These are phyloP conservation scores for Zoysia matrella DNA, from an alignment of 202 grass and related monocot species.

Conservation along the genomic window DNA sequence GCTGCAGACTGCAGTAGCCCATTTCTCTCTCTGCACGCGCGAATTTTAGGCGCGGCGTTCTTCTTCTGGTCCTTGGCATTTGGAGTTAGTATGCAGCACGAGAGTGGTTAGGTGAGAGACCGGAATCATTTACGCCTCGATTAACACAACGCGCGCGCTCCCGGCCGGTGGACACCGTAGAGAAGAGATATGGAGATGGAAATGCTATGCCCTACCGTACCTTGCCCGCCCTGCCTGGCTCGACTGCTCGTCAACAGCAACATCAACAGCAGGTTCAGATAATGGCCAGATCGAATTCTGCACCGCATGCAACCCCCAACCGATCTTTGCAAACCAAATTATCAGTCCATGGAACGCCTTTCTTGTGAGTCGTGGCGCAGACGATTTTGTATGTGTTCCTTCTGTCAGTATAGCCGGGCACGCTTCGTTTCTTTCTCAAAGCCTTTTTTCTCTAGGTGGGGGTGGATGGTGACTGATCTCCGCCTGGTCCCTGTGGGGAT, in stretches of 20 bases:
- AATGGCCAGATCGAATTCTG: too few species aligned
- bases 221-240: not conserved
- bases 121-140: not conserved
- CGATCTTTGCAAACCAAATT: too few species aligned
- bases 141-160: not conserved
- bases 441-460: not conserved
- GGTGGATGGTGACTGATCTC: constrained; percentile 1
- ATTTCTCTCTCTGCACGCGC: too few species aligned
- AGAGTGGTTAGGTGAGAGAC: constrained; percentile 26
- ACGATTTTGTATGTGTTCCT: too few species aligned
- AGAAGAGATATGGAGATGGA: not conserved
- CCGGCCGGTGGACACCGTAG: not conserved
- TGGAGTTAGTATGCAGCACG: constrained; percentile 31
- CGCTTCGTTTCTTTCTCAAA: not conserved
- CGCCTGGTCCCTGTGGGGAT: constrained; percentile 8
- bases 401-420: not conserved
- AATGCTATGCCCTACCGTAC: too few species aligned
- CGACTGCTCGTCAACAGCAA: too few species aligned
- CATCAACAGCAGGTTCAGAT: too few species aligned
- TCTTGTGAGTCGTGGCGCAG: too few species aligned
- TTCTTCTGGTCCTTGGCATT: not conserved
- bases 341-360: too few species aligned
- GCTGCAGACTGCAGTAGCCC: too few species aligned
- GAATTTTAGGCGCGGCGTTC: too few species aligned
- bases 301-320: too few species aligned